phyloP scores from a whole-genome alignment of 208 protist species.

The Borovskyia barvae region DNA sequence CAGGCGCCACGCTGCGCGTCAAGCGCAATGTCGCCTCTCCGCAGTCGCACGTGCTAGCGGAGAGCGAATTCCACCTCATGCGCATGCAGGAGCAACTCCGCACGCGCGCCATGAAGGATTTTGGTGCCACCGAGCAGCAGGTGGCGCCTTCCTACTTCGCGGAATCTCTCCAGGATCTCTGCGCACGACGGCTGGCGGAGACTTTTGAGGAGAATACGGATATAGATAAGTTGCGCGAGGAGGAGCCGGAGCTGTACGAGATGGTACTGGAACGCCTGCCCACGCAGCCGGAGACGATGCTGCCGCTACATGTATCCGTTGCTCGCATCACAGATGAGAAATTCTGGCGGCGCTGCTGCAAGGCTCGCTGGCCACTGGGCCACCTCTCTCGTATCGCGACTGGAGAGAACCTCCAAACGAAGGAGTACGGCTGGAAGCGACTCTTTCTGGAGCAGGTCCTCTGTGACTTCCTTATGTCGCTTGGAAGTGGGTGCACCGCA shows the following conservation, averaged over 20 bases:
- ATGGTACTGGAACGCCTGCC: slow-evolving; percentile 64
- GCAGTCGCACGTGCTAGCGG: neutral
- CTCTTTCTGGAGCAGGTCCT: slow-evolving; percentile 81
- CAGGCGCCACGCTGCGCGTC: slow-evolving; percentile 4
- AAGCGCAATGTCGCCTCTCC: slow-evolving; percentile 5
- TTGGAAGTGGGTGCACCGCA: slow-evolving; percentile 24
- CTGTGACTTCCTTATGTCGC: slow-evolving; percentile 64
- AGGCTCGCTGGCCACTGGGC: slow-evolving; percentile 77
- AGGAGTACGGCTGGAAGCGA: slow-evolving; percentile 77
- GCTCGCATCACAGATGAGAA: slow-evolving; percentile 36
- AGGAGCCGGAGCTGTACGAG: slow-evolving; percentile 58
- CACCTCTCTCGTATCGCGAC: slow-evolving; percentile 55
- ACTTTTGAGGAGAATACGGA: slow-evolving; percentile 56
- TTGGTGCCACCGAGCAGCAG: slow-evolving; percentile 24
- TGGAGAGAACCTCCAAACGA: slow-evolving; percentile 31
- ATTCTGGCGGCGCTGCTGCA: slow-evolving; percentile 74
- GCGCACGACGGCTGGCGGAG: slow-evolving; percentile 63
- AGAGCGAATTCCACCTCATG: slow-evolving; percentile 69
- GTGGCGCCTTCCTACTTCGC: slow-evolving; percentile 68
- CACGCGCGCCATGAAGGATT: slow-evolving; percentile 11
- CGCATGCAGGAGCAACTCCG: slow-evolving; percentile 51
- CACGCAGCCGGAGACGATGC: slow-evolving; percentile 22
- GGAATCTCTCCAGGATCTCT: slow-evolving; percentile 70
- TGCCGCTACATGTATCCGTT: slow-evolving; percentile 58
- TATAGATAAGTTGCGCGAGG: slow-evolving; percentile 55